A percentile compares a stretch with the other conserved stretches of the same genome.
Conservation (phyloP, 306 rosid species). For the Sicyos baderoa region DNA sequence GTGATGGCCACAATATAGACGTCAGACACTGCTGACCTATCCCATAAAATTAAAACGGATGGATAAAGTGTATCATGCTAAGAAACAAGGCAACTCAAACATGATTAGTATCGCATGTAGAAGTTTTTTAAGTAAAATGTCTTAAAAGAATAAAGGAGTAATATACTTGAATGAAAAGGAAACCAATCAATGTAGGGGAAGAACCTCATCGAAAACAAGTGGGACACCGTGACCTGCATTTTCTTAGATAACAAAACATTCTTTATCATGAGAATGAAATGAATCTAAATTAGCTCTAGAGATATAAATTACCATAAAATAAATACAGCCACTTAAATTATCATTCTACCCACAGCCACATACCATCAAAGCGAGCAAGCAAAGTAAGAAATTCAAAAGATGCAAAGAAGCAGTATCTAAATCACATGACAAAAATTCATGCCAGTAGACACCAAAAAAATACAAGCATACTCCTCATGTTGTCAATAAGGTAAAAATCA, state of each 20-base stretch:
- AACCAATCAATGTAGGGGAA: slow-evolving; percentile 7
- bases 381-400: neutral
- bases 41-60: slow-evolving; percentile 2
- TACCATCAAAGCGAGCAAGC: neutral
- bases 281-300: neutral
- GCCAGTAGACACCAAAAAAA: neutral
- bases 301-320: slow-evolving; percentile 8
- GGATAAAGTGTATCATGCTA: neutral
- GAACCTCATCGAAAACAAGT: slow-evolving; percentile 20
- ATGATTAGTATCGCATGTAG: neutral
- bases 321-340: neutral
- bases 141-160: neutral
- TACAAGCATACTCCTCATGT: neutral
- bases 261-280: slow-evolving; percentile 12
- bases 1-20: neutral
- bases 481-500: neutral
- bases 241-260: neutral
- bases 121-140: slow-evolving; percentile 1
- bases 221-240: slow-evolving; percentile 11
- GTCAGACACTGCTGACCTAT: neutral
- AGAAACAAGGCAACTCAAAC: slow-evolving; percentile 2
- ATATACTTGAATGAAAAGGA: slow-evolving; percentile 10
- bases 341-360: neutral
- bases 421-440: neutral
- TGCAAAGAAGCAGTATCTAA: neutral